Percentiles rank a stretch among this genome's conserved stretches.
phyloP scores from a whole-genome alignment of 257 asterid species.

The Salvia rosmarinus region DNA sequence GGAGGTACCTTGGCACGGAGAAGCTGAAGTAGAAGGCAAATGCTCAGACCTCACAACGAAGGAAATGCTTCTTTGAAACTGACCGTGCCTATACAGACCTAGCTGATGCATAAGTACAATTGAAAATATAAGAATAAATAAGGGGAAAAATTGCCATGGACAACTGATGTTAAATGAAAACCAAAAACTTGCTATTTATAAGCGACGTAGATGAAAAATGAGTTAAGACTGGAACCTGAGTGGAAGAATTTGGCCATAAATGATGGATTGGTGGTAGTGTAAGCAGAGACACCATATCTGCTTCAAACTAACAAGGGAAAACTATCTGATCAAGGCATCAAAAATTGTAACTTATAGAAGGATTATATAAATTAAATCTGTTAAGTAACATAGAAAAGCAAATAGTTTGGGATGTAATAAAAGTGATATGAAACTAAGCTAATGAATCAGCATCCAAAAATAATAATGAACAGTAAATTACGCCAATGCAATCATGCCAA shows the following conservation, averaged over 20 bases:
- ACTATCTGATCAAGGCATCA: slow-evolving; percentile 2
- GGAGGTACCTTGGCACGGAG: slow-evolving; percentile 48
- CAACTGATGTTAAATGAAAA: not conserved
- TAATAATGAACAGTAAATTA: no score
- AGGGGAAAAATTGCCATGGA: not conserved
- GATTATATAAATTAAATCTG: not conserved
- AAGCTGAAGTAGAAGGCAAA: slow-evolving; percentile 47
- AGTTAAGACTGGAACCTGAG: slow-evolving; percentile 43
- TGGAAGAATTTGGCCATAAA: slow-evolving; percentile 42
- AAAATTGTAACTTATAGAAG: slow-evolving; percentile 5
- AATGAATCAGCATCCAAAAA: no score
- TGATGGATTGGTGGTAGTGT: slow-evolving; percentile 46
- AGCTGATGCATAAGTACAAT: slow-evolving; percentile 48
- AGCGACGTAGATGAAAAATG: not conserved
- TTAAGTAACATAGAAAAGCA: not conserved
- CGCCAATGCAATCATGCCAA: no score
- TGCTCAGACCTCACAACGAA: slow-evolving; percentile 54
- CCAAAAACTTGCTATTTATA: no score
- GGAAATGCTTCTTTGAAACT: slow-evolving; percentile 38
- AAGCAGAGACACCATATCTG: slow-evolving; percentile 53
- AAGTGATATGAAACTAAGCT: no score
- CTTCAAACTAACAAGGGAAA: slow-evolving; percentile 28
- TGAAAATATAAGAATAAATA: slow-evolving; percentile 29
- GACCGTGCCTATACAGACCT: slow-evolving; percentile 47
- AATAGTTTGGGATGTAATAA: no score